Base-by-base conservation (phyloP, 208 protist species). In the Leishmania arabica region DNA sequence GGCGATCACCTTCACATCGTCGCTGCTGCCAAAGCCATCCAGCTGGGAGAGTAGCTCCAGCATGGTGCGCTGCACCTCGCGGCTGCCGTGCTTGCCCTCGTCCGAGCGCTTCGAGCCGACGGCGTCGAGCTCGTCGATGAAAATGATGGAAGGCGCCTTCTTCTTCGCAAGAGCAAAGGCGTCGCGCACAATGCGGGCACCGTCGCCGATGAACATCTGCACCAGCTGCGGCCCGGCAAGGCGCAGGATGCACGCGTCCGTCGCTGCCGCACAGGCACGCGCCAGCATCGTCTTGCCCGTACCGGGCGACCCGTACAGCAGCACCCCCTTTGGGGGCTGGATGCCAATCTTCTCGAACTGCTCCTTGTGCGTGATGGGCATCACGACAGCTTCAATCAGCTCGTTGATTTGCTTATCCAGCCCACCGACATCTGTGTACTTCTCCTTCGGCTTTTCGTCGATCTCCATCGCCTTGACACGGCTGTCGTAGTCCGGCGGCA, bases 401-500 rank as follows among this genome's bases (percentile, higher is more conserved):
- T 99, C 98, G 71, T 99, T 95, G 88, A 99, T 99, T 86, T 99
- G 99, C 90, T 99, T 99, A 86, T 99, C 99, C 24, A 99, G 92
- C 11, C 99, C 99, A 53, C 99, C 99, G 69, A 99, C 95, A 78
- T 99, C 99, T 24, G 91, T 97, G 89, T 99, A 99, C 80, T 98
- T 98, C 83, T 99, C 99, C 77, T 98, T 99, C 53, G 99, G 99
- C 87, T 98, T 98, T 85, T 99, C 99, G 75, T 99, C 99, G 51
- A 99, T 99, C 89, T 99, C 99, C 99, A 99, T 99, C 49, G 99
- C 99, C 92, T 99, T 99, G n/a, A 99, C 99, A 34, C 99, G 99
- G 58, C 98, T 98, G 90, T 99, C 99, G 89, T 99, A 99, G 95
- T 99, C 99, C 31, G 98, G 89, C n/a, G 99, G 99, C 27, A 99